Conservation (phyloP, 75 land plant species). For the Cunninghamia lanceolata region DNA sequence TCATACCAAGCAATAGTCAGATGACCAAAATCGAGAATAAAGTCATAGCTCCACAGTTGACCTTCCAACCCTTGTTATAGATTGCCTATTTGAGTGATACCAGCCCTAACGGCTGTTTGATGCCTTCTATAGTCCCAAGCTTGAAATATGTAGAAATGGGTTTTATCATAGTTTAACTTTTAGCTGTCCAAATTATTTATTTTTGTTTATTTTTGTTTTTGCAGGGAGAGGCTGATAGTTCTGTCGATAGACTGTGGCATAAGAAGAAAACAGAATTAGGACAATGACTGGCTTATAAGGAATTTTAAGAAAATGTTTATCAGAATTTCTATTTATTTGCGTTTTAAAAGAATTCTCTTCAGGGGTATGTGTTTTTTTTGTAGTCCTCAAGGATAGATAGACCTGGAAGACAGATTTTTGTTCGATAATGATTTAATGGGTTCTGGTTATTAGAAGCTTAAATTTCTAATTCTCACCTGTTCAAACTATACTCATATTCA, state of each 20-base stretch:
- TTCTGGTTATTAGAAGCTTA: background rate
- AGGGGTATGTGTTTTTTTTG: no score
- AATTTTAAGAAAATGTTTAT: background rate
- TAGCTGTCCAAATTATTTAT: background rate
- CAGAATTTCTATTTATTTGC: background rate
- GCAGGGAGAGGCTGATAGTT: background rate
- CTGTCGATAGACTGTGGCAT: conserved; percentile 1
- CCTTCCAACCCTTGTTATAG: no score
- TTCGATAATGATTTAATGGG: background rate
- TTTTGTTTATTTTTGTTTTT: background rate
- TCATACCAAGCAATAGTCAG: background rate
- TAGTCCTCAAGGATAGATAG: no score
- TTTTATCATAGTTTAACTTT: background rate
- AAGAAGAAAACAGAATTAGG: background rate
- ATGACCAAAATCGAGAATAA: background rate
- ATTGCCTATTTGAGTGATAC: background rate
- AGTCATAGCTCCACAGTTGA: no score
- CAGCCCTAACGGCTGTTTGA: background rate
- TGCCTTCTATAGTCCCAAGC: background rate
- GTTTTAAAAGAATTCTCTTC: background rate
- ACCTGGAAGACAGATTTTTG: background rate
- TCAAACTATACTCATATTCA: background rate
- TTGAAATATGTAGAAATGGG: background rate
- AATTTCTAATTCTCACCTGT: background rate
- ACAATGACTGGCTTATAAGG: background rate